Conservation (phyloP, 768 basidiomycete species). For the Boletus coccyginus region DNA sequence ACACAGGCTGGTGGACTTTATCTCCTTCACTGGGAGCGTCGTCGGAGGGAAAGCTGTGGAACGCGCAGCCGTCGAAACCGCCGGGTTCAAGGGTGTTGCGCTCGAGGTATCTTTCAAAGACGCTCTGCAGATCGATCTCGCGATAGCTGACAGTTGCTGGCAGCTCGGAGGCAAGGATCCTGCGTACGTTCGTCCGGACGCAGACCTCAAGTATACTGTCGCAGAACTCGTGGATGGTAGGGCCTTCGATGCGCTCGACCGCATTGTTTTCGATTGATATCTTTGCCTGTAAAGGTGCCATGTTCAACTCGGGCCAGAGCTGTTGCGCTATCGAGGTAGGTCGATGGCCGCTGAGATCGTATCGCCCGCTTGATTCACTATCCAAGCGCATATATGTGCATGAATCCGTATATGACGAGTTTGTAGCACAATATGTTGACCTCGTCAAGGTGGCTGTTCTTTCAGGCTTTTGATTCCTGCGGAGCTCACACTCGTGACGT, state of each 20-base stretch:
- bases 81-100: constrained; percentile 82
- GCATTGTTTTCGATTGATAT: background rate
- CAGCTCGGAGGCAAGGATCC: constrained; percentile 98
- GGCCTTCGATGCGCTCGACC: too few species aligned
- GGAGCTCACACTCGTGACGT: background rate
- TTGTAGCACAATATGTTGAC: constrained; percentile 71
- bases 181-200: constrained; percentile 89
- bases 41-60: constrained; percentile 72
- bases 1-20: constrained; percentile 70
- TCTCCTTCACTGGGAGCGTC: constrained; percentile 91
- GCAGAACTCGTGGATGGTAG: constrained; percentile 89
- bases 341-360: background rate
- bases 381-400: constrained; percentile 90
- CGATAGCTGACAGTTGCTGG: constrained; percentile 2
- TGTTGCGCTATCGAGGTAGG: constrained; percentile 89
- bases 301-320: constrained; percentile 98
- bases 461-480: background rate
- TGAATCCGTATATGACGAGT: constrained; percentile 73
- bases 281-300: constrained; percentile 53
- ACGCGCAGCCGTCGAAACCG: constrained; percentile 59
- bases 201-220: constrained; percentile 78
- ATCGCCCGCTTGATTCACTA: background rate
- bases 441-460: constrained; percentile 56
- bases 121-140: background rate
- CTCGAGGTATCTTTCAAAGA: constrained; percentile 57